phyloP scores from a whole-genome alignment of 23 red algal genomes.

The Gracilaria gracilis region DNA sequence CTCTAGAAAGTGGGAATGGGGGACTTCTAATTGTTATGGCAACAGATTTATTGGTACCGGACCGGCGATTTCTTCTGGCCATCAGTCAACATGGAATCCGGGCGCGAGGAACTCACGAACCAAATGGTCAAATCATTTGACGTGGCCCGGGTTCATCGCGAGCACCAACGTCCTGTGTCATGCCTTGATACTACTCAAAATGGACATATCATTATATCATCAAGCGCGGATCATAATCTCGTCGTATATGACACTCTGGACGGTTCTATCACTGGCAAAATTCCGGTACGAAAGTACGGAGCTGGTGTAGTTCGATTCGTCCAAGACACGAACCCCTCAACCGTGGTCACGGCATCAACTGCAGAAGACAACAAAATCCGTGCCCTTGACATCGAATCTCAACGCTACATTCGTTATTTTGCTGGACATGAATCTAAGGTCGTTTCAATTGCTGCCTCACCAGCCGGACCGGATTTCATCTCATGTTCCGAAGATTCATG shows the following conservation, averaged over 20 bases:
- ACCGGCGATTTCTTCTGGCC: neutral
- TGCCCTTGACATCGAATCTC: constrained; percentile 70
- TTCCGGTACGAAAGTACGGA: constrained; percentile 93
- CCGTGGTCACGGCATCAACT: constrained; percentile 68
- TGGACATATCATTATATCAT: constrained; percentile 64
- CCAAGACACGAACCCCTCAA: constrained; percentile 54
- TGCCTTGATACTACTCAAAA: constrained; percentile 79
- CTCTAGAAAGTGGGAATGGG: neutral
- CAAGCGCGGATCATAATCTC: constrained; percentile 72
- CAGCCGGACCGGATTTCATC: constrained; percentile 78
- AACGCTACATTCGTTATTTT: constrained; percentile 82
- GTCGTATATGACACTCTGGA: constrained; percentile 70
- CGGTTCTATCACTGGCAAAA: constrained; percentile 66
- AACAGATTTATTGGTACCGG: neutral
- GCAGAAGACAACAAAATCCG: constrained; percentile 68
- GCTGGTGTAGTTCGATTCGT: constrained; percentile 79
- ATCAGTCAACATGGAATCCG: constrained; percentile 17
- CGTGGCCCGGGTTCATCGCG: constrained; percentile 46
- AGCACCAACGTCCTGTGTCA: constrained; percentile 68
- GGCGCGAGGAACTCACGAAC: constrained; percentile 36
- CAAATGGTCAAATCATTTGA: constrained; percentile 49
- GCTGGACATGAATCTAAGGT: constrained; percentile 75
- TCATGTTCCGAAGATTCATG: constrained; percentile 79
- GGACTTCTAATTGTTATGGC: neutral
- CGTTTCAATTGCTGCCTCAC: constrained; percentile 74